Percentiles rank a stretch among this genome's conserved stretches.
Evolutionary conservation across 352 stramenopile genomes (phyloP).

Genomic region (Pythium angustatum): DNA sequence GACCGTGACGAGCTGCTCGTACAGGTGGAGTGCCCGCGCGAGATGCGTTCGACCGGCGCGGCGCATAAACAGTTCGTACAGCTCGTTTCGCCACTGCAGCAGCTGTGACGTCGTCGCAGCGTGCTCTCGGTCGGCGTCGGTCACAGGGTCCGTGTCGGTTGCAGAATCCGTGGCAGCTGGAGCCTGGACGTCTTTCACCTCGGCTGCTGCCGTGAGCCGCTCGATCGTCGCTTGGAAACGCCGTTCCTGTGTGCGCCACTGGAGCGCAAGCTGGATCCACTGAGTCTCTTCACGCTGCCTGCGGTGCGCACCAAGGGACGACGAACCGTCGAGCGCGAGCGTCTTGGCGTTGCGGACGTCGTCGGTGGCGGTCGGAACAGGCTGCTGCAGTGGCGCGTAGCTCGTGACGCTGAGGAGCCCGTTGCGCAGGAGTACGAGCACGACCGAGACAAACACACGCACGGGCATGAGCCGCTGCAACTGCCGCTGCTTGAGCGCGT

Average conservation of each 20-base stretch:
- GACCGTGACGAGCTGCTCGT: conserved; percentile 7
- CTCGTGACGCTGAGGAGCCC: conserved; percentile 56
- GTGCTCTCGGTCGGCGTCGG: conserved; percentile 4
- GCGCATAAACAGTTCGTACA: conserved; percentile 51
- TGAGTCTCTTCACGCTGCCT: conserved; percentile 42
- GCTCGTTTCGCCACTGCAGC: conserved; percentile 52
- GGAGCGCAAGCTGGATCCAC: conserved; percentile 53
- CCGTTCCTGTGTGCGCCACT: conserved; percentile 53
- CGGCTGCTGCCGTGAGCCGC: too few species aligned
- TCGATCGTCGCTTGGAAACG: conserved; percentile 56
- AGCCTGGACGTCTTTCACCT: too few species aligned
- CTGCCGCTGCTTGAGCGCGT: conserved; percentile 58
- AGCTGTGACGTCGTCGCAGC: conserved; percentile 36
- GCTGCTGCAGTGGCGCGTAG: conserved; percentile 37
- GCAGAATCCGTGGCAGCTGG: neutral
- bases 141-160: neutral
- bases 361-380: neutral
- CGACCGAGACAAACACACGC: conserved; percentile 64
- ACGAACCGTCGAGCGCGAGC: neutral
- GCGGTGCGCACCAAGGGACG: conserved; percentile 20
- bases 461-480: conserved; percentile 55
- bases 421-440: conserved; percentile 62
- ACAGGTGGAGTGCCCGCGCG: conserved; percentile 29
- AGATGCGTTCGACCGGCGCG: conserved; percentile 33
- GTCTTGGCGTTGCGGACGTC: neutral